Evolutionary conservation across 2,329 filamentous ascomycete species (phyloP).

Genomic region (Xenoacremonium recifei): DNA sequence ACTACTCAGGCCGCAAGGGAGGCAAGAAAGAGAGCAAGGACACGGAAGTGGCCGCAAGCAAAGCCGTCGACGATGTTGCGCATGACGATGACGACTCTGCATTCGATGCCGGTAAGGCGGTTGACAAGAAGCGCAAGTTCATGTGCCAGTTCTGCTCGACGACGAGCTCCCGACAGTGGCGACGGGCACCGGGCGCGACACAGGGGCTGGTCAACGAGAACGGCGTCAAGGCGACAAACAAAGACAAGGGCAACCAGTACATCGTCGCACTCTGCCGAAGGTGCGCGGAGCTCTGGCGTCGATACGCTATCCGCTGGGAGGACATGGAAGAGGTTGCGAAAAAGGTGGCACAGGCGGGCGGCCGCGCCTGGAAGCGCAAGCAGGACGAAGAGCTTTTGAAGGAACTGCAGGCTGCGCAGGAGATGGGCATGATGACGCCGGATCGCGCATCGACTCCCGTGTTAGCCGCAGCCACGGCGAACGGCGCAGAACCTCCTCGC

Average conservation of each 20-base stretch:
- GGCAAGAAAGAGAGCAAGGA: conserved; percentile 84
- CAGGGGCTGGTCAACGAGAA: conserved; percentile 68
- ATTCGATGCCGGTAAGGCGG: conserved; percentile 86
- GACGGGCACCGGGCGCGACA: conserved; percentile 77
- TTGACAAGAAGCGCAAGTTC: conserved; percentile 76
- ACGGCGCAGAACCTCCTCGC: conserved; percentile 53
- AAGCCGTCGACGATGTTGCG: conserved; percentile 87
- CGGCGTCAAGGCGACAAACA: conserved; percentile 55
- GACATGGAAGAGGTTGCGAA: conserved; percentile 88
- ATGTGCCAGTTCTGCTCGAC: conserved; percentile 91
- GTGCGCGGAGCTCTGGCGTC: conserved; percentile 90
- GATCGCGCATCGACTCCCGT: conserved; percentile 40
- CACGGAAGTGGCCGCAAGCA: conserved; percentile 67
- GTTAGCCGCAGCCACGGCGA: conserved; percentile 25
- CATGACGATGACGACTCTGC: conserved; percentile 93
- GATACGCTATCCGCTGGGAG: conserved; percentile 95
- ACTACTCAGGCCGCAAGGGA: conserved; percentile 80
- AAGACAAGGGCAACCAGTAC: conserved; percentile 74
- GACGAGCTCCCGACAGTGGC: conserved; percentile 82
- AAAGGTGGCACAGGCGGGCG: conserved; percentile 77
- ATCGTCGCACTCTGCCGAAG: conserved; percentile 84
- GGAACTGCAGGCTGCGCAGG: conserved; percentile 65
- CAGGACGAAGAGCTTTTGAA: conserved; percentile 88
- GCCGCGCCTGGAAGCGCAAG: conserved; percentile 81
- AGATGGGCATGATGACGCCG: conserved; percentile 47